These are phyloP conservation scores for Gossypium australe DNA, from an alignment of 345 rosid genomes.

Conservation along the genomic window DNA sequence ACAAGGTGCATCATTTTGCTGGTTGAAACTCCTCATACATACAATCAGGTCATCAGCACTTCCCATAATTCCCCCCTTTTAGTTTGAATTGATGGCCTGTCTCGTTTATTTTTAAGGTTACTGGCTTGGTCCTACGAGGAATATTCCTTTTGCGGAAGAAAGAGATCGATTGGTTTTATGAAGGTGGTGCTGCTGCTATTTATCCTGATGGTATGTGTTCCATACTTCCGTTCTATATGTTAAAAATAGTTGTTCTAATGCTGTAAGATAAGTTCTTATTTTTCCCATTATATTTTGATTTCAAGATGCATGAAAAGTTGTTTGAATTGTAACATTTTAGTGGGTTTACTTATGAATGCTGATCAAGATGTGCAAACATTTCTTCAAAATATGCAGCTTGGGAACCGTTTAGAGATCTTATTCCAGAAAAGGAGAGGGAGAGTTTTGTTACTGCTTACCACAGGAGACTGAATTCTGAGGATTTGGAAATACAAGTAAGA, in stretches of 20 bases:
- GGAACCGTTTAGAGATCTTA: slow-evolving; percentile 91
- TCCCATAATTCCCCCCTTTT: neutral
- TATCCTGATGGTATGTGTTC: slow-evolving; percentile 77
- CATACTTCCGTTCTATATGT: neutral
- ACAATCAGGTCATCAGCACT: neutral
- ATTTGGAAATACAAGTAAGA: slow-evolving; percentile 82
- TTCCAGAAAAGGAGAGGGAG: slow-evolving; percentile 79
- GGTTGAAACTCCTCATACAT: neutral
- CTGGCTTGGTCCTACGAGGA: slow-evolving; percentile 87
- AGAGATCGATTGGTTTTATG: slow-evolving; percentile 97
- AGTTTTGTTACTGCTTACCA: slow-evolving; percentile 66
- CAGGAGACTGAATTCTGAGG: slow-evolving; percentile 67
- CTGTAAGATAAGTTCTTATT: neutral
- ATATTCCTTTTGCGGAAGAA: slow-evolving; percentile 85
- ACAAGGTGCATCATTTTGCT: slow-evolving; percentile 46
- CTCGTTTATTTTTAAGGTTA: slow-evolving; percentile 43
- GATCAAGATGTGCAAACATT: neutral
- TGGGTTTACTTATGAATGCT: neutral
- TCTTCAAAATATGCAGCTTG: slow-evolving; percentile 49
- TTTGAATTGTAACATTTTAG: neutral
- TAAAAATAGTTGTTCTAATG: neutral
- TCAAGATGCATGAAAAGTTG: neutral
- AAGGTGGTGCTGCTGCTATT: slow-evolving; percentile 94
- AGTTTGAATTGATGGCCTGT: slow-evolving; percentile 4
- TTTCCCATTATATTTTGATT: slow-evolving; percentile 2